Base-by-base conservation (phyloP, 2,329 filamentous ascomycete genomes). In the Nigrospora oryzae region DNA sequence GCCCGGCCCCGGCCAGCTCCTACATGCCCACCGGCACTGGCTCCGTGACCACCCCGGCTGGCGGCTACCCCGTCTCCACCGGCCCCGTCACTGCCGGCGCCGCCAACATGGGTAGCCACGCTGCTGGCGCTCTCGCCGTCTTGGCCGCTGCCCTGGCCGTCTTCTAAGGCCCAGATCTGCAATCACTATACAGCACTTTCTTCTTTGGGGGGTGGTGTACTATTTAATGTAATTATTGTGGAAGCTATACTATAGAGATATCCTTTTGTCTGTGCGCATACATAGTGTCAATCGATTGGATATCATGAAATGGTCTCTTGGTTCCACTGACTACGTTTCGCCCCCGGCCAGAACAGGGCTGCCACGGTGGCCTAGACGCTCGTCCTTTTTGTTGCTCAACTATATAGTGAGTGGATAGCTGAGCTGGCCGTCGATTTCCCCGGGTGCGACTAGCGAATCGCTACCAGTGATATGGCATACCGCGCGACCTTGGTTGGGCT, bases 91-190 rank as follows among this genome's bases (percentile, higher is more conserved):
- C 52, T 17, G 53, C 52, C 13, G 58, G 53, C 42, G 56, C 53
- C 10, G 49, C 46, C 16, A 58, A 57, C 51, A 38, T 58, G 15
- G 49, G 53, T 42, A 52, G 53, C 45, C 53, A 56, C 41, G 33
- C 54, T 15, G 55, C 49, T 37, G 53, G 52, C 19, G 48, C 46
- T 15, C 14, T 59, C 10, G 58, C 55, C 42, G 15, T 54, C 28
- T 43, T 51, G 33, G 56, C 50, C 36, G 55, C 49, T 34, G 45
- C 56, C 7, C 42, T 54, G 19, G 52, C 52, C 19, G 44, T 60
- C 5, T 42, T 53, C 42, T 56, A 51, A 54, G 48, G n/a, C 19
- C n/a, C 3, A 28, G 10, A 12, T 11, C 17, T 38, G 11, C 19
- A 30, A 38, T 23, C 37, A 8, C 28, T 39, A 33, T 34, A 13